Base-by-base conservation (phyloP, 163 green algal genomes). In the Coccomyxa subellipsoidea region DNA sequence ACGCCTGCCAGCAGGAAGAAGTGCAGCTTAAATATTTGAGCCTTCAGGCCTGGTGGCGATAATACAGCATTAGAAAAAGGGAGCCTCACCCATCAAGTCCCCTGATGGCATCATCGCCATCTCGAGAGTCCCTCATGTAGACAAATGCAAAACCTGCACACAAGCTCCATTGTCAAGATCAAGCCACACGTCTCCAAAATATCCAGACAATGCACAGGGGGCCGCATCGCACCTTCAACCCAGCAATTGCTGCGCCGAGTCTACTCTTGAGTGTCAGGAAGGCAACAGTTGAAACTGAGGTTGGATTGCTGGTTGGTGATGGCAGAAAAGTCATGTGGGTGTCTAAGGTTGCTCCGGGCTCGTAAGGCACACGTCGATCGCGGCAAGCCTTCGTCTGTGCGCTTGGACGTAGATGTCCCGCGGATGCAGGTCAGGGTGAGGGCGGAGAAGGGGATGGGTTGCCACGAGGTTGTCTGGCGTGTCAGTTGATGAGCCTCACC, bases 111-210 rank as follows among this genome's bases (percentile, higher is more conserved):
- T 94, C 92, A 0, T 97, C 90, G 2, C 78, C 93, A 76, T 97
- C 93, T 5, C 92, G 86, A 53, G 88, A 83, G 82, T 94, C 86
- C 66, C 89, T 84, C 89, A 94, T 94, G 85, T 94, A 95, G 37
- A 94, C 89, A 89, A 95, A 95, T 0, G 92, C 92, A 87, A 92
- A 95, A 12, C 92, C 89, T 93, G 87, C 38, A 77, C 71, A 29
- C 21, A 77, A 39, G 18, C 47, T 59, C 47, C 3, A 12, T 59
- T 59, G 47, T 59, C 47, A 59, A 59, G 23, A 27, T n/a, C n/a
- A n/a, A n/a, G n/a, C n/a, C n/a, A n/a, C n/a, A n/a, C n/a, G n/a
- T n/a, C n/a, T n/a, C n/a, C n/a, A n/a, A n/a, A n/a, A n/a, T n/a
- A n/a, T n/a, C n/a, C n/a, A n/a, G n/a, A n/a, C n/a, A n/a, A n/a